These are phyloP conservation scores for Rhizophagus clarus DNA, from an alignment of 192 early-diverging fungal species.

Conservation along the genomic window DNA sequence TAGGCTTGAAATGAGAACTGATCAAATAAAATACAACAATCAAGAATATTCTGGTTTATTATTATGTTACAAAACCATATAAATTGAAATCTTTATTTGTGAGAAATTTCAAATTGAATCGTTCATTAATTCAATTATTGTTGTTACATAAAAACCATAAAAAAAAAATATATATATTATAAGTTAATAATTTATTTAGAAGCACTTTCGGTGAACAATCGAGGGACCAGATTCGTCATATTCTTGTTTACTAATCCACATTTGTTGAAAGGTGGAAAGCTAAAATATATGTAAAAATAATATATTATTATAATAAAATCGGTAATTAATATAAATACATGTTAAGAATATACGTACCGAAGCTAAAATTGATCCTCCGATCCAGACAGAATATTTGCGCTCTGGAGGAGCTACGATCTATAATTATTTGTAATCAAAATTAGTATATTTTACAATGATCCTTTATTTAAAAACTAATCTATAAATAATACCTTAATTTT, in stretches of 20 bases:
- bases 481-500: conserved; percentile 27
- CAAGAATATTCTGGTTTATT: no score
- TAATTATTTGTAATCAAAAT: conserved; percentile 40
- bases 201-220: conserved; percentile 99
- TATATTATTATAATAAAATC: not conserved
- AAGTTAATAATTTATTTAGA: conserved; percentile 55
- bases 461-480: not conserved
- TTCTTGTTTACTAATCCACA: conserved; percentile 99
- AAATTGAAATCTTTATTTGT: no score
- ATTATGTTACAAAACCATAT: no score
- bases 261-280: conserved; percentile 97
- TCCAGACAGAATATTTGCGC: conserved; percentile 99
- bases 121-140: not conserved
- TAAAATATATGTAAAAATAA: not conserved
- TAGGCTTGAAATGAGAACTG: no score
- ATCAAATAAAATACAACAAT: no score
- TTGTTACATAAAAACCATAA: not conserved
- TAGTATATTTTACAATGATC: not conserved
- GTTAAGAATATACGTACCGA: conserved; percentile 44
- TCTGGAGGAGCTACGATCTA: conserved; percentile 99
- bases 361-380: conserved; percentile 97
- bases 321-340: not conserved
- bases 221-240: conserved; percentile 97
- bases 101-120: no score
- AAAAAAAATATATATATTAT: conserved; percentile 9